Evolutionary conservation across 352 stramenopile species (phyloP), one percentile per base, ranked within the genome.

Genomic region (Phytophthora pini): DNA sequence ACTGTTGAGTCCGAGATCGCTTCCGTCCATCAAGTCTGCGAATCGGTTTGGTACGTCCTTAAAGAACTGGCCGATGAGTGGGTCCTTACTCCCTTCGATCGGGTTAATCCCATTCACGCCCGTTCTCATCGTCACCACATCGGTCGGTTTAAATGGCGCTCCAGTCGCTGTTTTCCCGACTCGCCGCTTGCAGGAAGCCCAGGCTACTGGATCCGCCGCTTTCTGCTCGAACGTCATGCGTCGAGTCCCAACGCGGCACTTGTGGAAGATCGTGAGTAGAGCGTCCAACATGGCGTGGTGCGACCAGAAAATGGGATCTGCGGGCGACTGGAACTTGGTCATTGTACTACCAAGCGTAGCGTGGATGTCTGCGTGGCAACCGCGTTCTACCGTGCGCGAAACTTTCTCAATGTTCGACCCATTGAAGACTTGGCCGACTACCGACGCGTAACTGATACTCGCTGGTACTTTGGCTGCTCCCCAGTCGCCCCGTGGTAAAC

Each of bases 251-350:
- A 87, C 76, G 2, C 70, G 64, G 52, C 84, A 93, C 61, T 89
- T 83, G 74, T 88, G 75, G 68, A 87, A 89, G 50, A 90, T 72
- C n/a, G 68, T 72, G 55, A 88, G 73, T 20, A 93, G 65, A 29
- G 77, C 43, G 46, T 93, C 84, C 12, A 93, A 44, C 64, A 77
- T 86, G 7, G 78, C 64, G 54, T 93, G 84, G 34, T 89, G 78
- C 17, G 78, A 90, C 71, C 72, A 93, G 63, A 91, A 93, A 11
- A 91, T 72, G 17, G 82, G 82, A 15, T 92, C 84, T 1, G 69
- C 48, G 0, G 82, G 77, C 5, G 80, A 81, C 49, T 68, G 49
- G 47, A 84, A 76, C 45, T 63, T 77, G 0, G 57, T 40, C 76
- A 93, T 91, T 8, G 65, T 69, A 5, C 69, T 60, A n/a, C 55